Conservation (phyloP, 1,284 basidiomycete genomes). For the Cutaneotrichosporon cyanovorans region DNA sequence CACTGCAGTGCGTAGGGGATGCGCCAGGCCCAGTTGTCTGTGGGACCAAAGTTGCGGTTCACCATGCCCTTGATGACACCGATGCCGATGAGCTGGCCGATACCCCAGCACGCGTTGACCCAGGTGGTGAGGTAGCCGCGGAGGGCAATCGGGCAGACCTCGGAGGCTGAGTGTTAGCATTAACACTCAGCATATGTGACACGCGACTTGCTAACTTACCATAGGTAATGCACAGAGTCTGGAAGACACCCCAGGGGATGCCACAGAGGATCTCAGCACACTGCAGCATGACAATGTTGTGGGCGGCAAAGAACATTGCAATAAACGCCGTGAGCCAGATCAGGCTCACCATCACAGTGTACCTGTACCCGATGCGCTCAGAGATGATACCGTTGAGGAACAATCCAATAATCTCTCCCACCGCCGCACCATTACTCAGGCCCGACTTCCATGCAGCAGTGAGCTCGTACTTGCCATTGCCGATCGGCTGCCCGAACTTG, state of each 20-base stretch:
- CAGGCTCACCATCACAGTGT: conserved; percentile 32
- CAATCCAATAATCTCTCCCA: conserved; percentile 47
- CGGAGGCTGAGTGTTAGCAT: conserved; percentile 28
- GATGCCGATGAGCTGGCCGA: conserved; percentile 39
- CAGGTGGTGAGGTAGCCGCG: conserved; percentile 41
- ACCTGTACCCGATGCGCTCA: conserved; percentile 44
- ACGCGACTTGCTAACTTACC: too few species aligned
- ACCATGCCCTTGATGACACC: conserved; percentile 41
- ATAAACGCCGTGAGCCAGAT: conserved; percentile 32
- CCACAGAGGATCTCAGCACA: conserved; percentile 35
- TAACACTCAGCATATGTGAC: too few species aligned
- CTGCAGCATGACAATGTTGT: conserved; percentile 27
- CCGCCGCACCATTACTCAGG: conserved; percentile 42
- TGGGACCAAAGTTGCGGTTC: conserved; percentile 6
- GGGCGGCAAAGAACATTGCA: conserved; percentile 38
- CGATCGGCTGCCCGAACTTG: conserved; percentile 34
- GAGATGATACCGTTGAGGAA: conserved; percentile 43
- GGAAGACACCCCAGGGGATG: conserved; percentile 39
- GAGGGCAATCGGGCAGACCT: conserved; percentile 41
- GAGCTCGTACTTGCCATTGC: conserved; percentile 43
- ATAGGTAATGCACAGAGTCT: conserved; percentile 3
- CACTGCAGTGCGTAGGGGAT: conserved; percentile 38
- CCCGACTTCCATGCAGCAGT: conserved; percentile 49
- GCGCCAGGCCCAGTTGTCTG: conserved; percentile 34
- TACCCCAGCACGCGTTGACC: conserved; percentile 43